A percentile compares a stretch with the other conserved stretches of the same genome.
These are phyloP conservation scores for Lyophyllum decastes DNA, from an alignment of 768 basidiomycete genomes.

Conservation along the genomic window DNA sequence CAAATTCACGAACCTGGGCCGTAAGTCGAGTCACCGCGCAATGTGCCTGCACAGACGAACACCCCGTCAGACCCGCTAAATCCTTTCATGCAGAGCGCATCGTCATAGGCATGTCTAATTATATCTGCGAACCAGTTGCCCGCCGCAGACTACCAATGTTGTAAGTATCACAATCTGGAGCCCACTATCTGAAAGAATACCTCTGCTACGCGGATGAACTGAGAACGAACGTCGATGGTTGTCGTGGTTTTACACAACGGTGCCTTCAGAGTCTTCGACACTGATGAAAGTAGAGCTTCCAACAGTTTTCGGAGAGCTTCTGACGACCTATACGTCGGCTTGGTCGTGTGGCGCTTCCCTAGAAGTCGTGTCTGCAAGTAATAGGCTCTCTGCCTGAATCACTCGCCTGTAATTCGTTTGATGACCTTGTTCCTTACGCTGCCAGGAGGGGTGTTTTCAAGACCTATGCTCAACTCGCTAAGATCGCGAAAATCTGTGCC, in stretches of 20 bases:
- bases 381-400: no score
- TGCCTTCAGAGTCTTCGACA: conserved; percentile 68
- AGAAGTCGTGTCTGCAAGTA: neutral
- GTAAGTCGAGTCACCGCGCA: conserved; percentile 85
- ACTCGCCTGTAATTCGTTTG: conserved; percentile 56
- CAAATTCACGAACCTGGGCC: conserved; percentile 59
- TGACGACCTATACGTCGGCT: conserved; percentile 59
- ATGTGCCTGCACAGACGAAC: conserved; percentile 79
- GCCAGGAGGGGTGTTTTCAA: conserved; percentile 58
- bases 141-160: conserved; percentile 52
- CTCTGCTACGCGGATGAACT: conserved; percentile 74
- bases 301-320: conserved; percentile 57
- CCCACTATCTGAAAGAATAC: conserved; percentile 31
- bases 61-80: conserved; percentile 76
- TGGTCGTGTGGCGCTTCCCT: conserved; percentile 71
- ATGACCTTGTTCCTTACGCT: conserved; percentile 70
- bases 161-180: neutral
- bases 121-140: conserved; percentile 89
- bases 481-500: conserved; percentile 90
- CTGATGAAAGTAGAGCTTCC: conserved; percentile 62
- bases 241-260: conserved; percentile 75
- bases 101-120: conserved; percentile 80
- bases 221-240: conserved; percentile 72
- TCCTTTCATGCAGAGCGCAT: conserved; percentile 57
- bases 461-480: conserved; percentile 69